Conservation (phyloP, 176 grass and related monocot genomes). For the Carex cristatella region DNA sequence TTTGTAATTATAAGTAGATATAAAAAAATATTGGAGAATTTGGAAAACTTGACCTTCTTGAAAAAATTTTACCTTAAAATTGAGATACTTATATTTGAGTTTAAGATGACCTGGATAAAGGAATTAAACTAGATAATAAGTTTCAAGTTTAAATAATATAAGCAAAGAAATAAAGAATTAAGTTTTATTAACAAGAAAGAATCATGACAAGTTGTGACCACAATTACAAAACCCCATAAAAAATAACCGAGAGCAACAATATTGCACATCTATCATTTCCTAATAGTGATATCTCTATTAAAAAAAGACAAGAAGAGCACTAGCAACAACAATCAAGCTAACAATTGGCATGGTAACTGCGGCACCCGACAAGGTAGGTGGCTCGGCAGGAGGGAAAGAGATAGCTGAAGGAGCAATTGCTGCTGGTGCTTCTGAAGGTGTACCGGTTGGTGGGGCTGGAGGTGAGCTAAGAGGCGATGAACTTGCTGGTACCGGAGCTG, state of each 20-base stretch:
- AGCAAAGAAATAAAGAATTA: background rate
- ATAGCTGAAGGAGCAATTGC: background rate
- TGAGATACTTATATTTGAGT: too few species aligned
- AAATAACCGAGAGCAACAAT: background rate
- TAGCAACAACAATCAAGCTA: conserved; percentile 15
- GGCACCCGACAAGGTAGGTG: background rate
- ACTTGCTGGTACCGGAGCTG: background rate
- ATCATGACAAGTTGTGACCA: background rate
- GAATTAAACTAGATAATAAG: too few species aligned
- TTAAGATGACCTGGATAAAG: too few species aligned
- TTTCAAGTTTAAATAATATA: too few species aligned
- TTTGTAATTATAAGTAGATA: too few species aligned
- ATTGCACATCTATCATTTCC: background rate
- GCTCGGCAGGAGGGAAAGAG: background rate
- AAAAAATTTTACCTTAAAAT: too few species aligned
- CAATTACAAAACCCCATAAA: background rate
- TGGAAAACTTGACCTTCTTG: too few species aligned
- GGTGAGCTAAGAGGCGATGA: conserved; percentile 9
- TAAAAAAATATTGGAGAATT: too few species aligned
- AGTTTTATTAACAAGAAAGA: conserved; percentile 7
- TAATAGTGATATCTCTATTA: background rate
- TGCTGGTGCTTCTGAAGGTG: background rate
- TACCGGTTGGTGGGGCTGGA: background rate
- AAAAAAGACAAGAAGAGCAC: background rate
- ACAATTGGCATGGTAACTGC: background rate